Base-by-base conservation (phyloP, 148 eudicot genomes). In the Chenopodium suecicum region DNA sequence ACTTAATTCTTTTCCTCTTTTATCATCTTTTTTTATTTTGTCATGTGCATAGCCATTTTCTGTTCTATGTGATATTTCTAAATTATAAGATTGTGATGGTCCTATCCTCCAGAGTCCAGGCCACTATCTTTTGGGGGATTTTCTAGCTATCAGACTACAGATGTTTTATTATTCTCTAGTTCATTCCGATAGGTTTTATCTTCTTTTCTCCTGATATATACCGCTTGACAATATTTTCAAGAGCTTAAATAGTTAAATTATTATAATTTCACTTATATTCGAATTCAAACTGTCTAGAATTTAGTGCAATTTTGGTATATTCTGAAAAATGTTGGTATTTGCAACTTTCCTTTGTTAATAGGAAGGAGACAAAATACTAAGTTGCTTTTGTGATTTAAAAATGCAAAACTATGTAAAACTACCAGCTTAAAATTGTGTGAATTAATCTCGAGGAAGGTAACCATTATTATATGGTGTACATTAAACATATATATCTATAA, bases 11-110 rank as follows among this genome's bases (percentile, higher is more conserved):
- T 56, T 17, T 62, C 46, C 37, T 63, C 58, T 64, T 37, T 4
- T 41, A 48, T 58, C 14, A 34, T 69, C 27, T 60, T 46, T 47
- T 31, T 31, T 78, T 67, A 67, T 80, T 65, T 8, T 64, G 60
- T 48, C 78, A 62, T 74, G 77, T 81, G 83, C 79, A 12, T 74
- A 46, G 73, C 83, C 72, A 31, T 73, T 31, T 47, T 74, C 41
- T 80, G 63, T 47, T 73, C 58, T 71, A 3, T 79, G 17, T 72
- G n/a, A 71, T 70, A 31, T 16, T 63, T 73, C 23, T 16, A 11
- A 50, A 44, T 16, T 80, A 13, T 44, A 60, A 13, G 27, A 16
- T 19, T 20, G 44, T 44, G 34, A 80, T 69, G 65, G 10, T 47
- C 46, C 12, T n/a, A 65, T 29, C 46, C 74, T 34, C 37, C 37